Conservation (phyloP, 73 alveolate genomes). For the Urostyla sp. region DNA sequence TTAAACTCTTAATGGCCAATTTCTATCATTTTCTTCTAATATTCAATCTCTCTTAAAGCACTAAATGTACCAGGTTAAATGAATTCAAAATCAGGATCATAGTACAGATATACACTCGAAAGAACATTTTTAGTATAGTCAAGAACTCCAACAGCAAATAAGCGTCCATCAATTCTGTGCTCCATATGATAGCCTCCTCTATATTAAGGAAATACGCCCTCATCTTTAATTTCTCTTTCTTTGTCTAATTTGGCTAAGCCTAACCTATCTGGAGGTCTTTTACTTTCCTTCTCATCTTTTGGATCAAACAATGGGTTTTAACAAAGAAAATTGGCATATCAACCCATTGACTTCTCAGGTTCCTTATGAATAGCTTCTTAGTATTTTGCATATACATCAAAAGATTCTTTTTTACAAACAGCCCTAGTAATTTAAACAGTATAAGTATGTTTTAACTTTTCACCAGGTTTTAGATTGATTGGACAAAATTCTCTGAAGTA, state of each 20-base stretch:
- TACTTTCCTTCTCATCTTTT: slow-evolving; percentile 31
- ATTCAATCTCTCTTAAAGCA: slow-evolving; percentile 93
- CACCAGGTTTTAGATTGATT: not conserved
- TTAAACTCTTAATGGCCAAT: slow-evolving; percentile 74
- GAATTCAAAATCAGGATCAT: slow-evolving; percentile 90
- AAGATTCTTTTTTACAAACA: slow-evolving; percentile 63
- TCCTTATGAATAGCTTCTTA: slow-evolving; percentile 70
- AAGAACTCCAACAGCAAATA: slow-evolving; percentile 89
- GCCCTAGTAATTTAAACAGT: slow-evolving; percentile 67
- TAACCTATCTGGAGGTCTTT: not conserved
- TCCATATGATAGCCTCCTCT: slow-evolving; percentile 92
- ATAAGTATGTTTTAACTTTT: slow-evolving; percentile 46
- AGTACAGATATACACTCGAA: slow-evolving; percentile 85
- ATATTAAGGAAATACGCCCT: slow-evolving; percentile 78
- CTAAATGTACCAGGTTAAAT: slow-evolving; percentile 86
- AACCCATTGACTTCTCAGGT: slow-evolving; percentile 51
- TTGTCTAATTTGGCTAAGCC: slow-evolving; percentile 6
- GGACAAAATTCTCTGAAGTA: slow-evolving; percentile 64
- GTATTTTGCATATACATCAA: slow-evolving; percentile 63
- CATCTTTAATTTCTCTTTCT: slow-evolving; percentile 62
- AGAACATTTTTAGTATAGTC: slow-evolving; percentile 81
- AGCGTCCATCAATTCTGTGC: slow-evolving; percentile 83
- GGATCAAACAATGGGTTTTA: slow-evolving; percentile 64
- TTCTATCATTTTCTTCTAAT: slow-evolving; percentile 70
- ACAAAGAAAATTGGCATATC: slow-evolving; percentile 66